These are phyloP conservation scores for Sporisorium sorghi DNA, from an alignment of 1,284 basidiomycete genomes.

Conservation along the genomic window DNA sequence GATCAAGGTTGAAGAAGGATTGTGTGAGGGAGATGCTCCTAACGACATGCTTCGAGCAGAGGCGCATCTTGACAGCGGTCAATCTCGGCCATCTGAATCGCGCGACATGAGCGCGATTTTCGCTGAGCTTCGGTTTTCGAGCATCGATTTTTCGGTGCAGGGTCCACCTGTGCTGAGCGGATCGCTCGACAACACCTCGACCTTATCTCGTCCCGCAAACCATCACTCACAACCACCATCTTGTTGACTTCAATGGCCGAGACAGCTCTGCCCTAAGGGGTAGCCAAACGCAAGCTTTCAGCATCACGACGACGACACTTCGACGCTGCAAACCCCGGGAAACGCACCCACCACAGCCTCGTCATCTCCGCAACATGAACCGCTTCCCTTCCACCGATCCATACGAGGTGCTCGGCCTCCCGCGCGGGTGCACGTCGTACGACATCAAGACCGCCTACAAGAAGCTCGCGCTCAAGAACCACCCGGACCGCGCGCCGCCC, in stretches of 20 bases:
- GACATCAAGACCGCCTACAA: slow-evolving; percentile 63
- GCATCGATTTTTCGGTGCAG: slow-evolving; percentile 20
- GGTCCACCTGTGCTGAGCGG: slow-evolving; percentile 19
- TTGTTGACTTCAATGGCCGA: slow-evolving; percentile 2
- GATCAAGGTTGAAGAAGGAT: not conserved
- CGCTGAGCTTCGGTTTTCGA: slow-evolving; percentile 2
- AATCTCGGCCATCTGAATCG: not conserved
- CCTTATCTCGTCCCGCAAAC: slow-evolving; percentile 10
- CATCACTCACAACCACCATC: not conserved
- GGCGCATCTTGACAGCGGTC: not conserved
- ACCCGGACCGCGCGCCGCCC: slow-evolving; percentile 59
- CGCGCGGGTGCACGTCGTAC: slow-evolving; percentile 35
- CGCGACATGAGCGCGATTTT: slow-evolving; percentile 2
- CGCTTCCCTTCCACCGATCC: slow-evolving; percentile 48
- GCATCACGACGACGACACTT: no score
- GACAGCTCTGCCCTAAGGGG: slow-evolving; percentile 13
- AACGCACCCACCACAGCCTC: no score
- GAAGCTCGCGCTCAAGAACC: slow-evolving; percentile 61
- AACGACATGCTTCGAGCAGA: no score
- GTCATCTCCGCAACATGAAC: slow-evolving; percentile 16
- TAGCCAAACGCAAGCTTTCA: not conserved
- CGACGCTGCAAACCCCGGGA: no score
- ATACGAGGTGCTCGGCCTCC: slow-evolving; percentile 59
- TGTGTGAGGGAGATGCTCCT: no score
- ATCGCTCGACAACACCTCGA: not conserved